A percentile compares a stretch with the other conserved stretches of the same genome.
phyloP scores from a whole-genome alignment of 2,329 filamentous ascomycete genomes.

The Graphilbum ipis-grandicollis region DNA sequence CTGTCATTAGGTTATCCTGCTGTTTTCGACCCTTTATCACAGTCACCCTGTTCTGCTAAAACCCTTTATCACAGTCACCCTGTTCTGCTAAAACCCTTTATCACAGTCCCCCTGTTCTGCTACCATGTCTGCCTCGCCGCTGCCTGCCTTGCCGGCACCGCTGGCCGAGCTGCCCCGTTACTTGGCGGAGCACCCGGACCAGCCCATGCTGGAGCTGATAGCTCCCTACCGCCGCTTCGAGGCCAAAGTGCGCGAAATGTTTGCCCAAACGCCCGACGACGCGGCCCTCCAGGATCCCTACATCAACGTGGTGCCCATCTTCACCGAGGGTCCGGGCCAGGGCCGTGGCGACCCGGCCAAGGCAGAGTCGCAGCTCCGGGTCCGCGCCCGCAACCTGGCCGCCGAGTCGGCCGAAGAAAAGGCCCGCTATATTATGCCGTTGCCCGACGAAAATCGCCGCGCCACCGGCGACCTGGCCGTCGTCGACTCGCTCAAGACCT shows the following conservation, averaged over 20 bases:
- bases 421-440: constrained; percentile 51
- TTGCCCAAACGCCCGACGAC: constrained; percentile 49
- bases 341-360: no score
- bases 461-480: constrained; percentile 46
- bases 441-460: constrained; percentile 44
- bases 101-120: no score
- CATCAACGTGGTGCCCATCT: constrained; percentile 51
- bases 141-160: constrained; percentile 28
- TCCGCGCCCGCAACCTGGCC: constrained; percentile 41
- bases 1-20: no score
- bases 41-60: no score
- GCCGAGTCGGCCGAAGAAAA: constrained; percentile 41
- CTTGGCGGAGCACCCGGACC: constrained; percentile 34
- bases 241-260: constrained; percentile 45
- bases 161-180: constrained; percentile 30
- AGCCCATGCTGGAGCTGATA: constrained; percentile 38
- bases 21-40: no score
- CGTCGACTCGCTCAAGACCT: constrained; percentile 49
- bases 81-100: no score
- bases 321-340: constrained; percentile 37
- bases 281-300: constrained; percentile 35
- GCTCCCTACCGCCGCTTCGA: constrained; percentile 53
- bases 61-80: no score
- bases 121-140: constrained; percentile 18
- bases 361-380: constrained; percentile 25